Base-by-base conservation (phyloP, 2,329 filamentous ascomycete species). In the Fusarium paranaense region DNA sequence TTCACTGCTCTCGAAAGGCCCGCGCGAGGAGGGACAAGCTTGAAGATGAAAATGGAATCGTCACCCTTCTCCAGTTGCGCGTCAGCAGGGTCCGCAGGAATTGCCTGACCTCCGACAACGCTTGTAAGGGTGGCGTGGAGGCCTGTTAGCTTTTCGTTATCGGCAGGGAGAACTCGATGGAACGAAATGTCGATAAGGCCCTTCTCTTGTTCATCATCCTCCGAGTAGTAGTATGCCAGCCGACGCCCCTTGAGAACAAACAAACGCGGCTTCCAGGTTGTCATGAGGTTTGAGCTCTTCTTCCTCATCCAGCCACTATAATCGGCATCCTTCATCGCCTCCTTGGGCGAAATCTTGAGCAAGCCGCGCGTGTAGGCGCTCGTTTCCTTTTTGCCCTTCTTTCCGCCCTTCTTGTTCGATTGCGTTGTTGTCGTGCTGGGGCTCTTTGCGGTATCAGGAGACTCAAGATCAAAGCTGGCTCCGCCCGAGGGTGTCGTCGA, bases 251-350 rank as follows among this genome's bases (percentile, higher is more conserved):
- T 95, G 67, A 99, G 90, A 9, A 99, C 92, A 80, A 99, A 99
- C n/a, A 98, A 88, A 14, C 97, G 92, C 14, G 95, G 94, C 80
- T 98, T 99, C 97, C 97, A 99, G 2, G 95, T 98, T 3, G 95
- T 95, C 92, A 99, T 98, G 37, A 98, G 87, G 79, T 96, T 97
- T 2, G 95, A 96, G 69, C 95, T 98, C 83, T 97, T 95, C 88
- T 99, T 99, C 87, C 97, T 98, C 97, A 99, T 99, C 97, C 97
- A 99, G 1, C 97, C 97, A 78, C 93, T 96, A 82, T 98, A 98
- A 80, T 99, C 96, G 64, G 95, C 96, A 70, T 91, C 91, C 71
- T 91, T 86, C 83, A 98, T 97, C 70, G 96, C 95, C 80, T 98
- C 94, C 64, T 91, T 87, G 0, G 97, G 97, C 0, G 90, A 85